Evolutionary conservation across 805 yeast species (phyloP).

Genomic region (Pichia exigua): DNA sequence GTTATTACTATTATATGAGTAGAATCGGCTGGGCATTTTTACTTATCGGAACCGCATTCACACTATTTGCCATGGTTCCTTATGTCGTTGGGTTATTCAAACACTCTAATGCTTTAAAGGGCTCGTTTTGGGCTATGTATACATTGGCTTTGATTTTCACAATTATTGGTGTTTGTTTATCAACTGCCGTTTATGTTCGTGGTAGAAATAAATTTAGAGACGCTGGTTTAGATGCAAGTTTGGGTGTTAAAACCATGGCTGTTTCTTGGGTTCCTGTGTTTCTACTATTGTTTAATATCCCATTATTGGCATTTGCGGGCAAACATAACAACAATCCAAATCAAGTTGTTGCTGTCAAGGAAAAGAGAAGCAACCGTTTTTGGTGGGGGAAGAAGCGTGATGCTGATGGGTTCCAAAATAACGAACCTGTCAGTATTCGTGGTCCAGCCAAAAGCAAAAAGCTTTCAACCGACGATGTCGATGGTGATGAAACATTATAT

Average conservation of each 20-base stretch:
- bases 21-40: constrained; percentile 63
- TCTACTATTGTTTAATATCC: constrained; percentile 11
- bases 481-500: background rate
- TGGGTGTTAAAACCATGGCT: constrained; percentile 48
- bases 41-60: constrained; percentile 48
- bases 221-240: constrained; percentile 33
- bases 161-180: constrained; percentile 37
- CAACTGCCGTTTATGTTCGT: constrained; percentile 48
- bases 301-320: constrained; percentile 3
- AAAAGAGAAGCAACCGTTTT: background rate
- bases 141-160: constrained; percentile 36
- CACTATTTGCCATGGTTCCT: constrained; percentile 40
- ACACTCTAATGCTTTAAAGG: background rate
- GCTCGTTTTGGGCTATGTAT: constrained; percentile 8
- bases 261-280: constrained; percentile 53
- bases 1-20: constrained; percentile 55
- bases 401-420: background rate
- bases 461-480: background rate
- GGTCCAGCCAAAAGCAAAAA: constrained; percentile 4
- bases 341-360: background rate
- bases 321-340: background rate
- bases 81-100: constrained; percentile 12
- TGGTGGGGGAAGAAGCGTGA: background rate
- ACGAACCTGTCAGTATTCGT: background rate
- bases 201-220: constrained; percentile 42